Evolutionary conservation across 257 asterid genomes (phyloP), one percentile per base, ranked within the genome.

Genomic region (Salvia miltiorrhiza): DNA sequence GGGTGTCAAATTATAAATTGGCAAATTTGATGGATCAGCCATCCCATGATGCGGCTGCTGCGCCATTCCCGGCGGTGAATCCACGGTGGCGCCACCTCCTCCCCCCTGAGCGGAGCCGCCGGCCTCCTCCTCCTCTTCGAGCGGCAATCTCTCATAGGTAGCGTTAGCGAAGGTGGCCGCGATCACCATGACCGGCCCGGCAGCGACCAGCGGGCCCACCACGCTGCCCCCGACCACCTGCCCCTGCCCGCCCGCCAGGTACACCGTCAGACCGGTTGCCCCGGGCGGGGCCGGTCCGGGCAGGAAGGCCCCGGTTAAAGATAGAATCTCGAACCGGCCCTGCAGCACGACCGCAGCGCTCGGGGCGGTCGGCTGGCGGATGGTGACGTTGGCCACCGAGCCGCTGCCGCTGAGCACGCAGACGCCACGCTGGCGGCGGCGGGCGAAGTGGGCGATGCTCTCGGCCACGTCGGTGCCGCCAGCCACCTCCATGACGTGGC

Each of bases 171-270:
- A 80, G 6, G 85, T 80, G 0, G 85, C 80, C 0, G 82, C 85
- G 19, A 80, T 66, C 20, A 80, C 80, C 82, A 80, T 77, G 2
- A 80, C 85, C 14, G 85, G 82, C 14, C 85, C 85, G 0, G 77
- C 82, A 1, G 85, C 82, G 24, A 80, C 75, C 10, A 80, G 76
- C 1, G 85, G 79, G 1, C 85, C 85, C 45, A 77, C 80, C 20
- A 80, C 85, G 14, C 82, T 80, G 3, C 85, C 85, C 1, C 85
- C 85, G 12, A 80, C 77, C 6, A 80, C 82, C 74, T 80, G 85
- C 11, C 85, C 85, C 52, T 73, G 80, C 17, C 78, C 80, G 0
- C 82, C 82, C 1, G 80, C 70, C 8, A 80, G 32, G 21, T 80
- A 80, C 21, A 80, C 78, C 1, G 85, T 80, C 0, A 80, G 24